Evolutionary conservation across 2,329 filamentous ascomycete species (phyloP).

Genomic region (Chaetomium sp.): DNA sequence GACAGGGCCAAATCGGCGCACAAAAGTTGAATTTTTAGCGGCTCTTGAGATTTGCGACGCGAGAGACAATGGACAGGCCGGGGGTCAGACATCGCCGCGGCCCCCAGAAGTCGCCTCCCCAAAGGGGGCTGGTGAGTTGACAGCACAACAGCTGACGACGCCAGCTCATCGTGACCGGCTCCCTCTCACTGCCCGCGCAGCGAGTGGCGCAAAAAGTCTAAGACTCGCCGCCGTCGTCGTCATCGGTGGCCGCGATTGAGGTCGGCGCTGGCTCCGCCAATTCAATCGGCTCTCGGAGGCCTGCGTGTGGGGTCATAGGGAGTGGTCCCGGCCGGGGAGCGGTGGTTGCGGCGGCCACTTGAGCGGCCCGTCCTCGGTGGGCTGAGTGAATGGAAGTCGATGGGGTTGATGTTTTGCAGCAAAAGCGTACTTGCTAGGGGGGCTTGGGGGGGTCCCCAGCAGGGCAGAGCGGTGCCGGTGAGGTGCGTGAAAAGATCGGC

Average conservation of each 20-base stretch:
- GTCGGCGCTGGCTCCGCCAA: background rate
- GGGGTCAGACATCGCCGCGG: background rate
- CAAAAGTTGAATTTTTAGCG: background rate
- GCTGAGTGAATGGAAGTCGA: too few relatives aligned
- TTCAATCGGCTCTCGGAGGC: background rate
- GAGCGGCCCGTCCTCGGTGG: too few relatives aligned
- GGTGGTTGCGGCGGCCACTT: too few relatives aligned
- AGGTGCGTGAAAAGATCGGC: constrained; percentile 10
- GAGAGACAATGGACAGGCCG: constrained; percentile 3
- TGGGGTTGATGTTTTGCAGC: too few relatives aligned
- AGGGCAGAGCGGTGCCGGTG: background rate
- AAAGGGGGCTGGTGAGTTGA: background rate
- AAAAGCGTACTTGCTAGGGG: too few relatives aligned
- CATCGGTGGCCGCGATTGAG: background rate
- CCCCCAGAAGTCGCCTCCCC: background rate
- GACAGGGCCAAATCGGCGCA: background rate
- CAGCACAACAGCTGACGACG: background rate
- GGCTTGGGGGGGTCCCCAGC: background rate
- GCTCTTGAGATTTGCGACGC: constrained; percentile 1
- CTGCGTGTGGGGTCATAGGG: background rate
- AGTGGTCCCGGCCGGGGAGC: constrained; percentile 4
- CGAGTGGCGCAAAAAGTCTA: background rate
- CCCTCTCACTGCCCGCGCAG: constrained; percentile 9
- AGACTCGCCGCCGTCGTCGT: background rate
- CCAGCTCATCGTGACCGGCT: constrained; percentile 1